phyloP scores from a whole-genome alignment of 2,329 filamentous ascomycete species.

The Sporothrix mexicana region DNA sequence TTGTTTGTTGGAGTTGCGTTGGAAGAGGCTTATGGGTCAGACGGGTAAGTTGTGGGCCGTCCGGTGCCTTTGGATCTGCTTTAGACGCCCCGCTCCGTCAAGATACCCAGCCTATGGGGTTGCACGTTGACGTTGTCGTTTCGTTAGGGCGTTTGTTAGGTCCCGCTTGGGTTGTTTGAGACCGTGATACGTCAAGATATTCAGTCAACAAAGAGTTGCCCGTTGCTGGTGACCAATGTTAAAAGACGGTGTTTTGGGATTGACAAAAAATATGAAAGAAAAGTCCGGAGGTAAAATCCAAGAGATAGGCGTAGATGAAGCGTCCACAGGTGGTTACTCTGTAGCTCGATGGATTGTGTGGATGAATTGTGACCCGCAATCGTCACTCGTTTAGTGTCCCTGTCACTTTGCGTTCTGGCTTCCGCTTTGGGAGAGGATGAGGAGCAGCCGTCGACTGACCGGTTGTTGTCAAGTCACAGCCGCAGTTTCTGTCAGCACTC shows the following conservation, averaged over 20 bases:
- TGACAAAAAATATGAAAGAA: too few relatives aligned
- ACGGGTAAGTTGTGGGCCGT: conserved; percentile 30
- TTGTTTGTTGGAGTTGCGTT: background rate
- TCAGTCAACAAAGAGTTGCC: background rate
- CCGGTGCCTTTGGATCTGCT: conserved; percentile 16
- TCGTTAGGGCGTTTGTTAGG: conserved; percentile 11
- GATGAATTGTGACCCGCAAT: background rate
- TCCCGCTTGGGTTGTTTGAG: background rate
- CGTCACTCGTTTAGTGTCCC: background rate
- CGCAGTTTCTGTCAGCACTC: conserved; percentile 8
- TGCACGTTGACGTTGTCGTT: conserved; percentile 7
- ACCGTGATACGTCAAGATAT: background rate
- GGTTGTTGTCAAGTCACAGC: background rate
- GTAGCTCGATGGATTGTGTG: too few relatives aligned
- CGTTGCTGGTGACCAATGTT: too few relatives aligned
- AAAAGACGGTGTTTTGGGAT: too few relatives aligned
- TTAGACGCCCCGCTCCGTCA: conserved; percentile 27
- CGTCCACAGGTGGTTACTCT: too few relatives aligned
- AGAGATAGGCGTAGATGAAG: too few relatives aligned
- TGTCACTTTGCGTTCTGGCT: conserved; percentile 10
- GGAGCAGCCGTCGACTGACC: background rate
- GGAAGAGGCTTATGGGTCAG: conserved; percentile 23
- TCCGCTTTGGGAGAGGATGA: conserved; percentile 19
- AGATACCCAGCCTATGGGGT: background rate
- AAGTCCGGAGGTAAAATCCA: too few relatives aligned